Percentiles rank a stretch among this genome's conserved stretches.
Evolutionary conservation across 768 basidiomycete species (phyloP).

Genomic region (Podaxis sp.): DNA sequence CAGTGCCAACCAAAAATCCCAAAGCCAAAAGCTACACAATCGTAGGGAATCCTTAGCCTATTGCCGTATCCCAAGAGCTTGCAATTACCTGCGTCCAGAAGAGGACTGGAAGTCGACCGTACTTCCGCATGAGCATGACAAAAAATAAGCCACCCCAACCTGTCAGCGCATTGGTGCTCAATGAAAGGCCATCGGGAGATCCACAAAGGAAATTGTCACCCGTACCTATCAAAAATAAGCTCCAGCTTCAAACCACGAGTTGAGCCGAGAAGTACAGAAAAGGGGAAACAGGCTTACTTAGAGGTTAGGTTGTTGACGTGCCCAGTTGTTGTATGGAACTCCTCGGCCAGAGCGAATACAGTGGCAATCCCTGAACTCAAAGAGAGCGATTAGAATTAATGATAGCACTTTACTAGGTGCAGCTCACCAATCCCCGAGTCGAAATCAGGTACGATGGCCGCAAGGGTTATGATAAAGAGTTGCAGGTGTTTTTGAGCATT

Average conservation of each 20-base stretch:
- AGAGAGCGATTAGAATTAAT: too few relatives aligned
- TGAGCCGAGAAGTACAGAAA: background rate
- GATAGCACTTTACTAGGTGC: background rate
- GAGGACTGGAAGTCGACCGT: slow-evolving; percentile 59
- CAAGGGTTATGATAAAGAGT: slow-evolving; percentile 56
- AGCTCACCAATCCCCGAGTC: slow-evolving; percentile 55
- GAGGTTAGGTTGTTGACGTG: slow-evolving; percentile 62
- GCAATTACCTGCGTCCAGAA: slow-evolving; percentile 62
- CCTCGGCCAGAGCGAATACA: slow-evolving; percentile 56
- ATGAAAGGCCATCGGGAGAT: background rate
- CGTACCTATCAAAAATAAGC: slow-evolving; percentile 55
- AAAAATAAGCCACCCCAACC: slow-evolving; percentile 62
- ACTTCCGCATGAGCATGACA: slow-evolving; percentile 59
- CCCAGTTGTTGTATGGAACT: slow-evolving; percentile 50
- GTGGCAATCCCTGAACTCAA: slow-evolving; percentile 38
- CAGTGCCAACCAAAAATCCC: slow-evolving; percentile 40
- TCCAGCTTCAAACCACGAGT: slow-evolving; percentile 40
- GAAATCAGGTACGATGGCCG: slow-evolving; percentile 65
- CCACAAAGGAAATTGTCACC: background rate
- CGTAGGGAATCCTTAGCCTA: background rate
- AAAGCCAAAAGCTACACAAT: slow-evolving; percentile 43
- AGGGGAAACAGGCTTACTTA: slow-evolving; percentile 28
- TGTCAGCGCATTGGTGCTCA: slow-evolving; percentile 11
- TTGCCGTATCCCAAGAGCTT: too few relatives aligned
- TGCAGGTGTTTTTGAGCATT: slow-evolving; percentile 47